Conservation (phyloP, 2,329 filamentous ascomycete genomes). For the Trichophyton benhamiae region DNA sequence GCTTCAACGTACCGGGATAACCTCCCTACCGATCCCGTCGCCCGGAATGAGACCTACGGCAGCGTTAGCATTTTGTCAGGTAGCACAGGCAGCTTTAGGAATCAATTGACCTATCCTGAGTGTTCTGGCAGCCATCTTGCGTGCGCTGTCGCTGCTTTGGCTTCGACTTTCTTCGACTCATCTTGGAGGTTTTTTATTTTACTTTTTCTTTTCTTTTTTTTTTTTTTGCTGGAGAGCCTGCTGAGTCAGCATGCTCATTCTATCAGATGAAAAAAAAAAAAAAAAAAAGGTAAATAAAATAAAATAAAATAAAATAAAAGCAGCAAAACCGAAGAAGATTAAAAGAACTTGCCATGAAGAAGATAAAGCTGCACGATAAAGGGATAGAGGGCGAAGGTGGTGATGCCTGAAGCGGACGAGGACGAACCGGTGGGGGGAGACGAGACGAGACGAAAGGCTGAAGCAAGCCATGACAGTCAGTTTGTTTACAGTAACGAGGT, state of each 20-base stretch:
- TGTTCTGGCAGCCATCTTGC: constrained; percentile 49
- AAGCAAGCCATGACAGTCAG: background rate
- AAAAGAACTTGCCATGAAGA: too few relatives aligned
- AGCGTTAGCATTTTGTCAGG: background rate
- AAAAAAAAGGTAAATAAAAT: background rate
- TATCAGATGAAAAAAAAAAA: background rate
- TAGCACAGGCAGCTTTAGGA: background rate
- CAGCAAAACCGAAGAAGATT: too few relatives aligned
- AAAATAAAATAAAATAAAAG: background rate
- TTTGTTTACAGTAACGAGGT: background rate
- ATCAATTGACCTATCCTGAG: constrained; percentile 52
- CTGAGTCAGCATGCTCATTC: background rate
- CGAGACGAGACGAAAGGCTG: background rate
- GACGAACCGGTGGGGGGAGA: too few relatives aligned
- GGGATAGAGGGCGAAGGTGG: too few relatives aligned
- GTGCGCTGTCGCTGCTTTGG: too few relatives aligned
- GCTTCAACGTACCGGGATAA: constrained; percentile 58
- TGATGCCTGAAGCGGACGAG: too few relatives aligned
- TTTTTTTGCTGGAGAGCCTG: background rate
- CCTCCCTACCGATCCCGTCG: constrained; percentile 96
- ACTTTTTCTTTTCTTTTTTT: background rate
- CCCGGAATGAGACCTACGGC: constrained; percentile 78
- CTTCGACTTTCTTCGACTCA: background rate
- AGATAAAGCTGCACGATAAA: too few relatives aligned
- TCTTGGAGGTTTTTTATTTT: background rate